Evolutionary conservation across 2,329 filamentous ascomycete species (phyloP).

Genomic region (Xylaria sp.): DNA sequence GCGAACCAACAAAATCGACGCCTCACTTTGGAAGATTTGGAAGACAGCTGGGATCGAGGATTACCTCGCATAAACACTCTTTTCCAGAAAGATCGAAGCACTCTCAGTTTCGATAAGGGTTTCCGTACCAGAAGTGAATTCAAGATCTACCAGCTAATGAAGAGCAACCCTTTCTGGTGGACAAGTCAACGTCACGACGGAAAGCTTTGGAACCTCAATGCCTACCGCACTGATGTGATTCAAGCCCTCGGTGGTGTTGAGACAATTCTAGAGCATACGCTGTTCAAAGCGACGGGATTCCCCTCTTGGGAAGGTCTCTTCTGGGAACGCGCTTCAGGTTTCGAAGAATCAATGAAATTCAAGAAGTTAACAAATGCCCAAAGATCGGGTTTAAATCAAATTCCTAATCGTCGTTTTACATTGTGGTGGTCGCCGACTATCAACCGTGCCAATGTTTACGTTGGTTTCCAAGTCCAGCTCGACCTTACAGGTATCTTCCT

Average conservation of each 20-base stretch:
- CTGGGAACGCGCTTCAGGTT: slow-evolving; percentile 75
- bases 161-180: slow-evolving; percentile 99
- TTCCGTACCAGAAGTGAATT: slow-evolving; percentile 96
- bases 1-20: slow-evolving; percentile 97
- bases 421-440: slow-evolving; percentile 97
- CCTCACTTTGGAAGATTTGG: slow-evolving; percentile 92
- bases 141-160: slow-evolving; percentile 99
- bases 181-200: slow-evolving; percentile 97
- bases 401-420: slow-evolving; percentile 97
- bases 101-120: slow-evolving; percentile 96
- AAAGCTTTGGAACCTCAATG: slow-evolving; percentile 96
- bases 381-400: slow-evolving; percentile 95
- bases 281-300: slow-evolving; percentile 97
- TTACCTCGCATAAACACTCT: slow-evolving; percentile 97
- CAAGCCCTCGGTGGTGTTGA: slow-evolving; percentile 96
- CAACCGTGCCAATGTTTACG: slow-evolving; percentile 95
- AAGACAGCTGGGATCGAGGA: slow-evolving; percentile 98
- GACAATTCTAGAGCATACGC: slow-evolving; percentile 94
- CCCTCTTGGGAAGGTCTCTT: slow-evolving; percentile 95
- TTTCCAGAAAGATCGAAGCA: slow-evolving; percentile 98
- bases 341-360: slow-evolving; percentile 85
- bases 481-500: slow-evolving; percentile 98
- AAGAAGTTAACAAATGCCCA: slow-evolving; percentile 99
- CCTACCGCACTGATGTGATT: slow-evolving; percentile 95
- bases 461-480: slow-evolving; percentile 98